Percentiles rank a stretch among this genome's conserved stretches.
Evolutionary conservation across 176 grass and related monocot species (phyloP).

Genomic region (Phyllostachys edulis): DNA sequence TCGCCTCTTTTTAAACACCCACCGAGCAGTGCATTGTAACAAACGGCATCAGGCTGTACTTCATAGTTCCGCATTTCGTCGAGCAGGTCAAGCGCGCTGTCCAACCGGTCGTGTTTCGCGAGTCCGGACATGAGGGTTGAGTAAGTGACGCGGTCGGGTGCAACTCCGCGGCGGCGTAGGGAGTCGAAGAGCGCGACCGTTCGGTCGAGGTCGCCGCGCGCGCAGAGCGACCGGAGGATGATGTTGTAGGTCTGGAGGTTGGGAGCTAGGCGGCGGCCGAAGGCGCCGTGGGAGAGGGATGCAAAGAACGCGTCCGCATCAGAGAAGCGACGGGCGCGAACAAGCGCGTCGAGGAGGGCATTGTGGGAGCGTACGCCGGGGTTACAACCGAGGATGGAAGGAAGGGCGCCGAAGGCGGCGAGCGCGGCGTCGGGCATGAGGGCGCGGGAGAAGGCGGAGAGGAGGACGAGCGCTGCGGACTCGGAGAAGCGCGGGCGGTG

Average conservation of each 20-base stretch:
- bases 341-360: slow-evolving; percentile 78
- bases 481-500: slow-evolving; percentile 66
- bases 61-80: slow-evolving; percentile 72
- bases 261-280: slow-evolving; percentile 52
- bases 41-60: slow-evolving; percentile 62
- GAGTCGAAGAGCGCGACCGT: slow-evolving; percentile 53
- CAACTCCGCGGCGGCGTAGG: slow-evolving; percentile 31
- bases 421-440: slow-evolving; percentile 71
- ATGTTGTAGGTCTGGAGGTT: slow-evolving; percentile 94
- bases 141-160: slow-evolving; percentile 72
- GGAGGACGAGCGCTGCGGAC: slow-evolving; percentile 54
- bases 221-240: slow-evolving; percentile 72
- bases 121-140: slow-evolving; percentile 66
- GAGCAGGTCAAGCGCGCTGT: slow-evolving; percentile 58
- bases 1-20: slow-evolving; percentile 58
- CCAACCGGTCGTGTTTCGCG: slow-evolving; percentile 42
- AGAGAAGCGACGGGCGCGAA: slow-evolving; percentile 61
- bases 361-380: slow-evolving; percentile 84
- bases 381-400: slow-evolving; percentile 60
- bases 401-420: slow-evolving; percentile 61
- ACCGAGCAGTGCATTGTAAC: slow-evolving; percentile 73
- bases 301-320: slow-evolving; percentile 72
- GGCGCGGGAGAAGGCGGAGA: slow-evolving; percentile 83
- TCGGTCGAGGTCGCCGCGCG: slow-evolving; percentile 49
- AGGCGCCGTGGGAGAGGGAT: slow-evolving; percentile 56